Evolutionary conservation across 768 basidiomycete species (phyloP).

Genomic region (Pulveroboletus sp.): DNA sequence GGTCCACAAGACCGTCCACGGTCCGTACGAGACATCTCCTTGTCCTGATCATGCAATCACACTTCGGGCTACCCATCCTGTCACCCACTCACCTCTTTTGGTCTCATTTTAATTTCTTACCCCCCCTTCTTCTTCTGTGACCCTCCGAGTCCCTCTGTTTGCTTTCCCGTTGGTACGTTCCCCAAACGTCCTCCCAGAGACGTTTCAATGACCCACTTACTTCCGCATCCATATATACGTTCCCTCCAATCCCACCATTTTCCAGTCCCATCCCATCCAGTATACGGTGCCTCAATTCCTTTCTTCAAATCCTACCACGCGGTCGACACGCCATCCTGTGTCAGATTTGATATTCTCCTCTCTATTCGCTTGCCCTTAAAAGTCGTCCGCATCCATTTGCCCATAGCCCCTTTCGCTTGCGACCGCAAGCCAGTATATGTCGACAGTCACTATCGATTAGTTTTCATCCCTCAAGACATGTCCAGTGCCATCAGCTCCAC

Average conservation of each 20-base stretch:
- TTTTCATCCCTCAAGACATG: conserved; percentile 14
- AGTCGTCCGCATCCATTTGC: conserved; percentile 24
- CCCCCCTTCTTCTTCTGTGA: conserved; percentile 30
- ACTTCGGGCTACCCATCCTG: conserved; percentile 23
- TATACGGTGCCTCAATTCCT: conserved; percentile 13
- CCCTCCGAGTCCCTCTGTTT: conserved; percentile 27
- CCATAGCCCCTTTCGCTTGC: conserved; percentile 32
- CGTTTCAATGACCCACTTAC: conserved; percentile 28
- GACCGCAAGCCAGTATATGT: conserved; percentile 24
- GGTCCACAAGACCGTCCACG: conserved; percentile 22
- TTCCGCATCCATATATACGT: conserved; percentile 31
- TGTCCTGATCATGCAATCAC: conserved; percentile 23
- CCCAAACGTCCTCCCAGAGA: conserved; percentile 23
- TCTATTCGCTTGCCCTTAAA: conserved; percentile 19
- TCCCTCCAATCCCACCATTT: conserved; percentile 13
- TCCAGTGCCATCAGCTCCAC: conserved; percentile 12
- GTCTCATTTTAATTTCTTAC: conserved; percentile 29
- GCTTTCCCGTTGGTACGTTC: conserved; percentile 24
- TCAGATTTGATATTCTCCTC: conserved; percentile 30
- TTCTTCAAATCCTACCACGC: conserved; percentile 23
- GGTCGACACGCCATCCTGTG: conserved; percentile 31
- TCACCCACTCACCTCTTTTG: conserved; percentile 26
- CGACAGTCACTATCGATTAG: conserved; percentile 10
- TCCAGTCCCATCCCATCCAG: conserved; percentile 19
- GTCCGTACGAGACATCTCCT: conserved; percentile 22